Base-by-base conservation (phyloP, 176 grass and related monocot species). In the Sorghum bicolor region DNA sequence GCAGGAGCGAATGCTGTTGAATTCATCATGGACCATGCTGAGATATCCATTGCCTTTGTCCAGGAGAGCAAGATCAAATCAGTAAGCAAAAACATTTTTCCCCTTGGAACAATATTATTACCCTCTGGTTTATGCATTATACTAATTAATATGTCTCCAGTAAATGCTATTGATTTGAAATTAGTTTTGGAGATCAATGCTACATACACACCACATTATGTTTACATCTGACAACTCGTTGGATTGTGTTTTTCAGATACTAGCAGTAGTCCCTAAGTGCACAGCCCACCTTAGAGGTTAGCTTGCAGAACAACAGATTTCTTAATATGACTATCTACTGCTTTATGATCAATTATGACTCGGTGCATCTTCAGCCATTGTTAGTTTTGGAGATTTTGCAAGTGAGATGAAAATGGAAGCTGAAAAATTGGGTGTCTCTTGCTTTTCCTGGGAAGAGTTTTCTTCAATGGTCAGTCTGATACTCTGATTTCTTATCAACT, bases 1-100 rank as follows among this genome's bases (percentile, higher is more conserved):
- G 86, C 87, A 98, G 96, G 96, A 75, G 61, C 91, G 55, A 98
- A 98, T 93, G 96, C 96, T n/a, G 90, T 98, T 76, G 91, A 95
- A 70, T 98, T 95, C 64, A 93, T 98, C 72, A 74, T 98, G 74
- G 77, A 81, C 24, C 92, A 98, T 84, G 91, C 96, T 61, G 96
- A 95, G 90, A 93, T 98, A 63, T 98, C 92, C n/a, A 64, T 93
- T 88, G 93, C 91, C 20, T 98, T 98, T 89, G 74, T 92, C 30
- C 96, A 98, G 64, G 92, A 95, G 80, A 95, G 75, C 88, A 98
- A 93, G 82, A 90, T 98, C 84, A 75, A 83, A 83, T 93, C 93
- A 68, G 96, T 98, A 92, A 90, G 92, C 14, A 11, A 69, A 89
- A 84, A 74, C 57, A 85, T 78, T 31, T 6, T 17, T 6, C 33